Evolutionary conservation across 192 early-diverging fungal species (phyloP), one percentile per base, ranked within the genome.

Genomic region (Chytriomyces hyalinus): DNA sequence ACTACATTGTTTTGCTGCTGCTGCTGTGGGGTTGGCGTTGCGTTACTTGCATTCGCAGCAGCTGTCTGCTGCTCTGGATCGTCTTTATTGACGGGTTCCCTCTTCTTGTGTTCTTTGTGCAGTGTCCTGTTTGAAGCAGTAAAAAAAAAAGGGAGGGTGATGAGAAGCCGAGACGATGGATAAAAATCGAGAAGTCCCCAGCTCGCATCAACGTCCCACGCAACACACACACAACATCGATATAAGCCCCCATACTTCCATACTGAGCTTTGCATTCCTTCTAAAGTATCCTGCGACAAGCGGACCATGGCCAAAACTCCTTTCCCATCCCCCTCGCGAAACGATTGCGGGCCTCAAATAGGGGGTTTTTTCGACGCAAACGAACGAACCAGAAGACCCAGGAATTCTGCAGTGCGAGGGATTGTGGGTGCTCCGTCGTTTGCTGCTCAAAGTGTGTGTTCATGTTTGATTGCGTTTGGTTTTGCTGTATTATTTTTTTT

Each of bases 101-200:
- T 96, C 69, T 91, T 87, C 51, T 93, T 91, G 2, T 95, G 94
- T 45, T 91, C 85, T 45, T 95, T 92, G 85, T 96, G 94, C 93
- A 96, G 96, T 73, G 93, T 96, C 86, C 86, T 83, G 57, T 61
- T 72, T 10, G 44, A 67, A 10, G 57, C 63, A 45, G 17, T 45
- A n/a, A 28, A 9, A n/a, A n/a, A 15, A 13, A 65, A 47, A 5
- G 11, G 22, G 49, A 0, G 43, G 72, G 48, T 3, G 28, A 10
- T 50, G 7, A 13, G 43, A 13, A 36, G 7, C 26, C 50, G 48
- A 22, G 6, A 51, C 51, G 63, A 43, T 17, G 65, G 26, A 20
- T 13, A 20, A 13, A 17, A 7, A n/a, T 10, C 45, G 22, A 24
- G 50, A 11, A 8, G 24, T 28, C n/a, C 43, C 43, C 17, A 57